Evolutionary conservation across 176 grass and related monocot species (phyloP).

Genomic region (Raddia distichophylla): DNA sequence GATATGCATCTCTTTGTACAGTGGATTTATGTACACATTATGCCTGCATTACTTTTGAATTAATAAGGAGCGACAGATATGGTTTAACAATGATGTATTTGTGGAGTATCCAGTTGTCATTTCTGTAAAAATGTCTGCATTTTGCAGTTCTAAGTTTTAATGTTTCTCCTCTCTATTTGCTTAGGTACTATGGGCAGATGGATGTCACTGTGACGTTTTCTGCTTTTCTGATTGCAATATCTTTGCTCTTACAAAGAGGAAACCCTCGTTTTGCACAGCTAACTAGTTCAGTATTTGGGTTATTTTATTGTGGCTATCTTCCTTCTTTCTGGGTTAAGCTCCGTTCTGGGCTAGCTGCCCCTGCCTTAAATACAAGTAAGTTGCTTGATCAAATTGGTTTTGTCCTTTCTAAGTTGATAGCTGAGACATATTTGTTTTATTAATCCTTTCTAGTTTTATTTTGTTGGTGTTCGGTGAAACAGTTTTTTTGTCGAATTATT

Average conservation of each 20-base stretch:
- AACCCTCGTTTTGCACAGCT: slow-evolving; percentile 96
- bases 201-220: slow-evolving; percentile 85
- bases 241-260: slow-evolving; percentile 87
- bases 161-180: slow-evolving; percentile 38
- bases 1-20: neutral
- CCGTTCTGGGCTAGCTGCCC: slow-evolving; percentile 75
- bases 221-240: slow-evolving; percentile 81
- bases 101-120: slow-evolving; percentile 23
- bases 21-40: neutral
- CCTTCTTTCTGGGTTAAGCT: slow-evolving; percentile 99
- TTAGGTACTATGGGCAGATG: slow-evolving; percentile 95
- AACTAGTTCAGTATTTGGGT: slow-evolving; percentile 93
- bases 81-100: neutral
- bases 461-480: slow-evolving; percentile 13
- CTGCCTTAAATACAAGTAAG: slow-evolving; percentile 92
- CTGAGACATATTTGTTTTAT: neutral
- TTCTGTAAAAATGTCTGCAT: slow-evolving; percentile 40
- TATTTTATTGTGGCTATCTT: slow-evolving; percentile 99
- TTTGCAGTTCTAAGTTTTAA: slow-evolving; percentile 29
- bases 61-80: neutral
- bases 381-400: slow-evolving; percentile 1
- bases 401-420: neutral
- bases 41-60: neutral
- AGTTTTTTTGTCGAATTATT: neutral
- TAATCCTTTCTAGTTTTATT: neutral